Percentiles rank a stretch among this genome's conserved stretches.
Conservation (phyloP, 2,329 filamentous ascomycete genomes). For the Fusarium haematococcum region DNA sequence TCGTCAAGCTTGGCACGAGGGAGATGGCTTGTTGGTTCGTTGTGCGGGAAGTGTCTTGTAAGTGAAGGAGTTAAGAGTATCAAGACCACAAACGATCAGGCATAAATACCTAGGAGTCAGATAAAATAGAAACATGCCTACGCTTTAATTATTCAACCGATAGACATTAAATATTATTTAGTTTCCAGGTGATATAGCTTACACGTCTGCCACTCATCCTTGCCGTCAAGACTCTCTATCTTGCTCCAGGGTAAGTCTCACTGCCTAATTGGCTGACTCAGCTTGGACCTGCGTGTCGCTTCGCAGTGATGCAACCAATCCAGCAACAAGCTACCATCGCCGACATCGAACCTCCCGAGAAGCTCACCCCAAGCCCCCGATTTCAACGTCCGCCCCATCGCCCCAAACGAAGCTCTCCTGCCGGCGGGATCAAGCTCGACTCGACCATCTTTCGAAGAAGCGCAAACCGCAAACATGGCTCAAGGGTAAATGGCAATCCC, state of each 20-base stretch:
- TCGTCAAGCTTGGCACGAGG: not conserved
- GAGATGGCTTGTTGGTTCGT: not conserved
- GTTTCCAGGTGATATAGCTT: not conserved
- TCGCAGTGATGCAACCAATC: constrained; percentile 39
- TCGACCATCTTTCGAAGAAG: constrained; percentile 1
- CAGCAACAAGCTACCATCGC: constrained; percentile 35
- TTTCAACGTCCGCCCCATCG: not conserved
- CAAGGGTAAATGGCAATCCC: constrained; percentile 38
- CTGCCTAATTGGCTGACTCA: constrained; percentile 28
- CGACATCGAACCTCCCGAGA: constrained; percentile 12
- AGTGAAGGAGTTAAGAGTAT: not conserved
- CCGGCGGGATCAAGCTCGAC: constrained; percentile 35
- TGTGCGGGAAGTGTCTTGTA: not conserved
- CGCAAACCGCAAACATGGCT: constrained; percentile 39
- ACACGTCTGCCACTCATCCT: not conserved
- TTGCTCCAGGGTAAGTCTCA: constrained; percentile 17
- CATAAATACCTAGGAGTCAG: not conserved
- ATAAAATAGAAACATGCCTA: not conserved
- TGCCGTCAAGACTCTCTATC: not conserved
- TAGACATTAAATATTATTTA: not conserved
- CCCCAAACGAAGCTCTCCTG: constrained; percentile 28
- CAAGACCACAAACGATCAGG: not conserved
- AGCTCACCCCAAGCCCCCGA: constrained; percentile 21
- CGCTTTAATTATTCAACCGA: not conserved
- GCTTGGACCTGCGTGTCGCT: constrained; percentile 16